phyloP scores from a whole-genome alignment of 139 green algal genomes.

The Chloropicon primus region DNA sequence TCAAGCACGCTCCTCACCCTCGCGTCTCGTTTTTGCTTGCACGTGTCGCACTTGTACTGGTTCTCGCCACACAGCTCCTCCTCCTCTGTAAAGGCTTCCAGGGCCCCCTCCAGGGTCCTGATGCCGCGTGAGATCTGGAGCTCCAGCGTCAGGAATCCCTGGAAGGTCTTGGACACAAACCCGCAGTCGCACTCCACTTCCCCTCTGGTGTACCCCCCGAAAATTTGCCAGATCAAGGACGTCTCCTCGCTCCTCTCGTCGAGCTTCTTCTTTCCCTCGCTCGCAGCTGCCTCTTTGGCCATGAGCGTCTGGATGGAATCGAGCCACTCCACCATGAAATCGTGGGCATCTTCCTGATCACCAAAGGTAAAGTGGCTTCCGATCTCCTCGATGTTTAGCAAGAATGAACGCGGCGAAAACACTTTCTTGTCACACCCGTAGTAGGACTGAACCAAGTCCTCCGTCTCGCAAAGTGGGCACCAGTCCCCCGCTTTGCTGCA shows the following conservation, averaged over 20 bases:
- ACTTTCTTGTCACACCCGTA: not conserved
- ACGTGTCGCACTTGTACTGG: not conserved
- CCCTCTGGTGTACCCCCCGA: slow-evolving; percentile 42
- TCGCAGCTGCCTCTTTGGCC: slow-evolving; percentile 27
- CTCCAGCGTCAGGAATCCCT: not conserved
- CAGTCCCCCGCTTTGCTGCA: not conserved
- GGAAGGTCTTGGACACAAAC: not conserved
- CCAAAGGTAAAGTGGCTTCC: slow-evolving; percentile 24
- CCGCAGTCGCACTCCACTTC: slow-evolving; percentile 14
- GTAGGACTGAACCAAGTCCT: not conserved
- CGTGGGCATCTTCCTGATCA: slow-evolving; percentile 50
- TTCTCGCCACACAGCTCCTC: not conserved
- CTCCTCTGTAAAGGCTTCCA: not conserved
- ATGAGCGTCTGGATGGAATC: slow-evolving; percentile 39
- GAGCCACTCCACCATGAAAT: slow-evolving; percentile 42
- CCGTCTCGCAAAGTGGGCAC: not conserved
- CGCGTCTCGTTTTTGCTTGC: not conserved
- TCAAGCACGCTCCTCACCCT: not conserved
- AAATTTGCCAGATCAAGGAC: slow-evolving; percentile 43
- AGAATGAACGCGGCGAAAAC: not conserved
- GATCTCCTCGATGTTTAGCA: slow-evolving; percentile 4
- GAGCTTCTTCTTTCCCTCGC: slow-evolving; percentile 22
- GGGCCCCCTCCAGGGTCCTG: not conserved
- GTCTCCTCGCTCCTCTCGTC: slow-evolving; percentile 44
- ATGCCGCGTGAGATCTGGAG: not conserved